phyloP scores from a whole-genome alignment of 192 early-diverging fungal species.

The Diversispora eburnea region DNA sequence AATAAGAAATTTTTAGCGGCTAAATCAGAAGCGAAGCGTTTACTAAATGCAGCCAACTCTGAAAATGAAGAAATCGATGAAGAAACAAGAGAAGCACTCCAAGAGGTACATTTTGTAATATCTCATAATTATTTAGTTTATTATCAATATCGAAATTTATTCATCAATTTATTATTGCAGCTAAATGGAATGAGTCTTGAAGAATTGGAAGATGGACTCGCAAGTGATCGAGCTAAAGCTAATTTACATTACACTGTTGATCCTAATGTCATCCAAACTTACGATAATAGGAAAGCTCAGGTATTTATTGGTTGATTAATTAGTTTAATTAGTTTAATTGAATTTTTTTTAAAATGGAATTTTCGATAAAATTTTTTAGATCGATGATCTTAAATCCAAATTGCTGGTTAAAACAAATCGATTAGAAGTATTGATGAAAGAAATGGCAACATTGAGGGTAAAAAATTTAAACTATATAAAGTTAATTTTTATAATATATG shows the following conservation, averaged over 20 bases:
- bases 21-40: slow-evolving; percentile 41
- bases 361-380: slow-evolving; percentile 8
- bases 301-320: slow-evolving; percentile 26
- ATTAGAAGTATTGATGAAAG: slow-evolving; percentile 35
- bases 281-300: slow-evolving; percentile 58
- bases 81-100: slow-evolving; percentile 49
- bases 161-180: slow-evolving; percentile 25
- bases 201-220: slow-evolving; percentile 64
- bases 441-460: slow-evolving; percentile 40
- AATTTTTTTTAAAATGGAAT: neutral
- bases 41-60: slow-evolving; percentile 52
- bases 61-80: slow-evolving; percentile 51
- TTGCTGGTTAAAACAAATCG: slow-evolving; percentile 40
- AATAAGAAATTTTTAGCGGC: slow-evolving; percentile 41
- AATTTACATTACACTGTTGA: slow-evolving; percentile 53
- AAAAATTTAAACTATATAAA: neutral
- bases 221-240: slow-evolving; percentile 49
- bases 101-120: slow-evolving; percentile 37
- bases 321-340: neutral
- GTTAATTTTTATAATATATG: neutral
- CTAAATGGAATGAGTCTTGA: slow-evolving; percentile 45
- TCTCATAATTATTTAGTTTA: neutral
- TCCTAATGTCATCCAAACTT: slow-evolving; percentile 61
- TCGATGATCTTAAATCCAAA: slow-evolving; percentile 43
- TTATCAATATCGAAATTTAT: neutral